Base-by-base conservation (phyloP, 176 grass and related monocot species). In the sorghum (Sorghum bicolor) region DNA sequence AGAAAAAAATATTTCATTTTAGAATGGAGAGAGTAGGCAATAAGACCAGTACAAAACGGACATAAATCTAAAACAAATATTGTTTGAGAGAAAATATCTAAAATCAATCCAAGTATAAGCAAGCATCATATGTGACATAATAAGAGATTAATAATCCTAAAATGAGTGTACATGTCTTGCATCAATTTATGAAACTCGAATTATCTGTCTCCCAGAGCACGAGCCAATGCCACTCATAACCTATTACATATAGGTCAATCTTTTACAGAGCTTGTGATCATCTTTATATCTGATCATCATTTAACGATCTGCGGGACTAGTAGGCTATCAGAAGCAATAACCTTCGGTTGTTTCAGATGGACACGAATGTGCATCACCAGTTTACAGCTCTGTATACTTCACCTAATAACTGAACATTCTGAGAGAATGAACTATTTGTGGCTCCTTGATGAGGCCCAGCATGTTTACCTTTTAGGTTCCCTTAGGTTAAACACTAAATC, bases 401-500 rank as follows among this genome's bases (percentile, higher is more conserved):
- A 62, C 57, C 15, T 30, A 68, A 76, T 50, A 24, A 31, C 58
- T 16, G 0, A 70, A 34, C 58, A 73, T 9, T 73, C 41, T 29
- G 25, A 38, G 79, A 66, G 10, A 30, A 37, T 25, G 20, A 76
- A 63, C 8, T 31, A 29, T 76, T 52, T 26, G 36, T 34, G 34
- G 45, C 32, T 76, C 34, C 57, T 66, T 60, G 40, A n/a, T 2
- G 25, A 68, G 13, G 13, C 8, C 74, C 60, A 74, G 11, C 64
- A 70, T 70, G 10, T 79, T 20, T 37, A 5, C 9, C 52, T 4
- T 79, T 20, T 47, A 11, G 13, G 31, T 63, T 26, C 25, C 72
- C 61, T 37, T 68, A 60, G 67, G 10, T 28, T 43, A 53, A 63
- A 33, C 25, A 44, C 47, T 64, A 79, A 85, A 78, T 67, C 53